Conservation (phyloP, 2,329 filamentous ascomycete species). For the Taxawa tesnikishii region DNA sequence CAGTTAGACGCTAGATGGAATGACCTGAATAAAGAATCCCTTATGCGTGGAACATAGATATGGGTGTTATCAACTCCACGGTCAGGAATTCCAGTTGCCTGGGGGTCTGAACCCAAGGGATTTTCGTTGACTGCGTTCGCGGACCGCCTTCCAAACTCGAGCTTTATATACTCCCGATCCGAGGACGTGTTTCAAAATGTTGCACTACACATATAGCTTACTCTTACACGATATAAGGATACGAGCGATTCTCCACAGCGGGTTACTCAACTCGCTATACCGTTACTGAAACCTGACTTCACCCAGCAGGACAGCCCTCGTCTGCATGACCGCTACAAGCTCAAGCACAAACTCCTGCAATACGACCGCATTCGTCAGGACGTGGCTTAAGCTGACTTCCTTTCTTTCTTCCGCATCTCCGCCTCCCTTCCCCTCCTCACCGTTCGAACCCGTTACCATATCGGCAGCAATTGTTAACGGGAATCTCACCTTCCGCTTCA, state of each 20-base stretch:
- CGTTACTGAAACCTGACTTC: constrained; percentile 28
- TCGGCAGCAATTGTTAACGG: not conserved
- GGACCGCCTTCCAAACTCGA: no score
- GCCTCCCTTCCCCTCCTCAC: constrained; percentile 9
- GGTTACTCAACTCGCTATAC: no score
- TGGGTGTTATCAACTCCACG: no score
- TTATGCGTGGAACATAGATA: no score
- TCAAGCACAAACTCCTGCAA: constrained; percentile 39
- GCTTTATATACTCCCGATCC: no score
- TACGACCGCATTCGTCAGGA: constrained; percentile 38
- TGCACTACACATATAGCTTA: not conserved
- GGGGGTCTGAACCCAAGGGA: no score
- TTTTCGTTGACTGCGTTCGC: no score
- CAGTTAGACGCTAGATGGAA: constrained; percentile 10
- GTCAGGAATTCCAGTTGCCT: no score
- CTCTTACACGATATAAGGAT: not conserved
- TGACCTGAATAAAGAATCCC: no score
- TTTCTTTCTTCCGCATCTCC: constrained; percentile 17
- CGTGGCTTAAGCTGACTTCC: constrained; percentile 33
- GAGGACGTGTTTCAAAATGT: no score
- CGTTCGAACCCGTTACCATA: not conserved
- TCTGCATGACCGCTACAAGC: constrained; percentile 34
- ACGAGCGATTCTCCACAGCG: no score
- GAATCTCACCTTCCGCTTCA: not conserved
- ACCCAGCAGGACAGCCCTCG: constrained; percentile 33